Conservation (phyloP, 1,139 yeast species). For the Saccharomycopsis hybrid region DNA sequence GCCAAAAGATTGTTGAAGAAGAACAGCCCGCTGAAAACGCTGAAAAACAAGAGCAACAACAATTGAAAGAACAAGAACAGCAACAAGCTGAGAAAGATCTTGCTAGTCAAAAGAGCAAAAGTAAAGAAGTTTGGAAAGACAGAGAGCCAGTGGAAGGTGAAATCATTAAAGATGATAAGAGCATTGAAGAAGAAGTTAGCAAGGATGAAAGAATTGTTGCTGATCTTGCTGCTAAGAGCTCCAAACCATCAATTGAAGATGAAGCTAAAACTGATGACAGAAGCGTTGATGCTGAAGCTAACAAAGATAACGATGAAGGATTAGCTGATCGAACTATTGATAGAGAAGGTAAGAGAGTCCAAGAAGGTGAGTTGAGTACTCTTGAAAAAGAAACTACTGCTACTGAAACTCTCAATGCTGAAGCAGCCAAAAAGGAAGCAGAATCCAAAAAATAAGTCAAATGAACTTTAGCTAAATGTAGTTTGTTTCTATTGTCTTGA, state of each 20-base stretch:
- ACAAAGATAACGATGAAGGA: not conserved
- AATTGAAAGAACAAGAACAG: not conserved
- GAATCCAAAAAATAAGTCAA: no score
- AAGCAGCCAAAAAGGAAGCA: no score
- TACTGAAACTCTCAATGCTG: no score
- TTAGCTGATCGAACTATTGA: not conserved
- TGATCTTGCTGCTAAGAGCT: not conserved
- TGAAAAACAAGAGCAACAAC: not conserved
- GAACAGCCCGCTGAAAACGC: not conserved
- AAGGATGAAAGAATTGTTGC: not conserved
- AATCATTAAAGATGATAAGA: no score
- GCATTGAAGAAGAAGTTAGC: not conserved
- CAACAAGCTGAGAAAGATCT: not conserved
- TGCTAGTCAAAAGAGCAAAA: no score
- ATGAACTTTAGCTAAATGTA: no score
- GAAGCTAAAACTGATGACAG: slow-evolving; percentile 4
- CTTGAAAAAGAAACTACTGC: no score
- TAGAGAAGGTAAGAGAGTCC: not conserved
- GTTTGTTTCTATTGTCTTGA: no score
- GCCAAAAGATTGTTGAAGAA: slow-evolving; percentile 22
- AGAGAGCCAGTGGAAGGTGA: no score
- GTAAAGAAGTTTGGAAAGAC: no score
- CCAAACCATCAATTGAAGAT: not conserved
- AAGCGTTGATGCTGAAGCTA: not conserved
- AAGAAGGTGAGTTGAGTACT: no score